Evolutionary conservation across 805 yeast species (phyloP).

Genomic region (Lachancea nothofagi): DNA sequence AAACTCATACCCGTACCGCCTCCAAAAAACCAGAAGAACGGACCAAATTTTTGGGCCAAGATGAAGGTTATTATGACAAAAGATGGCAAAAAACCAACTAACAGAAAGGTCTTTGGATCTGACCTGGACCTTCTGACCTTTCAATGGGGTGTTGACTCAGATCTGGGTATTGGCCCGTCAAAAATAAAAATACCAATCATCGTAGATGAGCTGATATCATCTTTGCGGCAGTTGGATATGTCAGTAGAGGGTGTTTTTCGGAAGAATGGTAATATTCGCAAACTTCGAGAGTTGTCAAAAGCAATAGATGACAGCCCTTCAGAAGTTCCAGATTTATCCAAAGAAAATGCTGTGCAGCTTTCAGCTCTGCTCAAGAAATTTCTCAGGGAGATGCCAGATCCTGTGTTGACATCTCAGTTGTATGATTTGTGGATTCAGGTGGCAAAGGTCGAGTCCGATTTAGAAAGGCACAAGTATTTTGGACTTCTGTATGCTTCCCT

Average conservation of each 20-base stretch:
- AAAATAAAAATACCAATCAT: constrained; percentile 77
- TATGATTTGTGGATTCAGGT: constrained; percentile 76
- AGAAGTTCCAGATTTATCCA: constrained; percentile 60
- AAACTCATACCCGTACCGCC: constrained; percentile 60
- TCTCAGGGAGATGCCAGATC: constrained; percentile 87
- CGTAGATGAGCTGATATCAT: constrained; percentile 77
- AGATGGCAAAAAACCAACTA: constrained; percentile 22
- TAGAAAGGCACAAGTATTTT: constrained; percentile 45
- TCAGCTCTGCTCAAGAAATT: constrained; percentile 91
- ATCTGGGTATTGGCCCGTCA: constrained; percentile 76
- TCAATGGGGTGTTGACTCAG: constrained; percentile 75
- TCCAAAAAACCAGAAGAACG: constrained; percentile 39
- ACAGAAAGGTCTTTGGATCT: constrained; percentile 64
- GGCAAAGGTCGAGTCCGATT: constrained; percentile 46
- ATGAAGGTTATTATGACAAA: constrained; percentile 27
- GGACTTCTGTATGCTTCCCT: constrained; percentile 68
- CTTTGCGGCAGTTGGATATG: constrained; percentile 86
- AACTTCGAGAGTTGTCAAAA: constrained; percentile 66
- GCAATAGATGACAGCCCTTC: constrained; percentile 70
- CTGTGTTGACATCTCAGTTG: constrained; percentile 69
- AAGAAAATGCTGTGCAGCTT: constrained; percentile 82
- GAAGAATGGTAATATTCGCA: constrained; percentile 89
- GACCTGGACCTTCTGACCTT: constrained; percentile 63
- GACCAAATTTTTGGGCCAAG: constrained; percentile 27
- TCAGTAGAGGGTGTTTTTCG: constrained; percentile 95